These are phyloP conservation scores for Boechera retrofracta DNA, from an alignment of 345 rosid species.

Conservation along the genomic window DNA sequence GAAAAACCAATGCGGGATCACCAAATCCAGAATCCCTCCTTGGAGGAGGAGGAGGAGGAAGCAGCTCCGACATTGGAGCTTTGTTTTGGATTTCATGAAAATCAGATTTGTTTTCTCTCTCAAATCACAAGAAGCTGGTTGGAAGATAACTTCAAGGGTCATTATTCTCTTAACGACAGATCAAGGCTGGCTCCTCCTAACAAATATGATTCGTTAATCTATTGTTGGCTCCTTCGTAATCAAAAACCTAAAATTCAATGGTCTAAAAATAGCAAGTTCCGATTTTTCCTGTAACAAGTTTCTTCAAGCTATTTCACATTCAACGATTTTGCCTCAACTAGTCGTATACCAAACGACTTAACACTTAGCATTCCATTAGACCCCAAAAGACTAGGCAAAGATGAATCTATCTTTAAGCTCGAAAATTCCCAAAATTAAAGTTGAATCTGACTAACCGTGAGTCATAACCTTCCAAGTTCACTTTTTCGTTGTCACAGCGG, in stretches of 20 bases:
- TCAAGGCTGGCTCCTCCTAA: conserved; percentile 36
- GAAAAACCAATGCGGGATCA: conserved; percentile 41
- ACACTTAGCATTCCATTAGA: neutral
- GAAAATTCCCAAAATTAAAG: neutral
- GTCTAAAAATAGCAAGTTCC: conserved; percentile 7
- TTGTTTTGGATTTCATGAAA: conserved; percentile 43
- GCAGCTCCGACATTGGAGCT: conserved; percentile 50
- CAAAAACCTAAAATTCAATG: neutral
- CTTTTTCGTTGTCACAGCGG: neutral
- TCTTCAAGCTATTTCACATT: neutral
- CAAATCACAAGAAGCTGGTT: conserved; percentile 31
- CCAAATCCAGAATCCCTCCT: conserved; percentile 34
- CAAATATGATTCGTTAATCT: conserved; percentile 35
- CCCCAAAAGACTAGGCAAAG: neutral
- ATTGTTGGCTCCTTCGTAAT: neutral
- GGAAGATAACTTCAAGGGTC: conserved; percentile 40
- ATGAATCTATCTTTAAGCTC: neutral
- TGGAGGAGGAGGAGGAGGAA: conserved; percentile 36
- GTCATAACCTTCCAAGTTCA: neutral
- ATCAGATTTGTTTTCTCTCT: conserved; percentile 37
- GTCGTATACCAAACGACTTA: conserved; percentile 10
- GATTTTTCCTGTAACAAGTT: neutral
- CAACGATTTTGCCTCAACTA: neutral
- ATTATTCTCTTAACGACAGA: conserved; percentile 31
- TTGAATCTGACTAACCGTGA: conserved; percentile 1